phyloP scores from a whole-genome alignment of 2,329 filamentous ascomycete genomes.

The Aureobasidium sp. region DNA sequence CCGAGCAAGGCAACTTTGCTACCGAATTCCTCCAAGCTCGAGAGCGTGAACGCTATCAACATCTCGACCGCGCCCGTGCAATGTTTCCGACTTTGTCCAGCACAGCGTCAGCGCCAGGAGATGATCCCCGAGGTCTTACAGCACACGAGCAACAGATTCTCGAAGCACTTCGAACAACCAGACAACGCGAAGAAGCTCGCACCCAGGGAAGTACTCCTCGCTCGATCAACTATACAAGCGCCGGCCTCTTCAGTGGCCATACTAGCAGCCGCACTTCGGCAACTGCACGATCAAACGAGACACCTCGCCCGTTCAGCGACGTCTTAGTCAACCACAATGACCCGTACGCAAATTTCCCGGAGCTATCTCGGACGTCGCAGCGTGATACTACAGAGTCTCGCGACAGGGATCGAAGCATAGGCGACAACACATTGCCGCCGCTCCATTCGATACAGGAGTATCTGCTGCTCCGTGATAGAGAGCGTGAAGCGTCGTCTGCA shows the following conservation, averaged over 20 bases:
- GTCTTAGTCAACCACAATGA: conserved; percentile 11
- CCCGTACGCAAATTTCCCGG: conserved; percentile 11
- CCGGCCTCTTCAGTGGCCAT: conserved; percentile 23
- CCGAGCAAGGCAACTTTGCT: conserved; percentile 34
- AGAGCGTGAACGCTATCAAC: conserved; percentile 25
- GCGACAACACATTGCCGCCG: conserved; percentile 13
- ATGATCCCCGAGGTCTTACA: conserved; percentile 41
- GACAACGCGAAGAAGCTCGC: conserved; percentile 37
- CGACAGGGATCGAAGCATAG: background rate
- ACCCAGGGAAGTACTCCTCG: conserved; percentile 31
- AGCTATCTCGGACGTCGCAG: conserved; percentile 10
- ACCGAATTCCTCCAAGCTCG: conserved; percentile 39
- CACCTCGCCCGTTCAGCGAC: conserved; percentile 11
- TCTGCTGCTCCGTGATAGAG: conserved; percentile 6
- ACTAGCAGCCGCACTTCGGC: background rate
- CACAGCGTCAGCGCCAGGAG: conserved; percentile 29
- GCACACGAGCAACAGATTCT: conserved; percentile 40
- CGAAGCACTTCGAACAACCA: conserved; percentile 38
- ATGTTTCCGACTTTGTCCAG: background rate
- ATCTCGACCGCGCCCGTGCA: background rate
- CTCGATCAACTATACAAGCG: conserved; percentile 38
- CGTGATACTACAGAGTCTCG: background rate
- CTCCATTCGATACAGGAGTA: conserved; percentile 16
- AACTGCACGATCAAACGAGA: background rate
- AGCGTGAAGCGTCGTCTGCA: background rate